Evolutionary conservation across 148 eudicot genomes (phyloP).

Genomic region (Chenopodium berlandieri): DNA sequence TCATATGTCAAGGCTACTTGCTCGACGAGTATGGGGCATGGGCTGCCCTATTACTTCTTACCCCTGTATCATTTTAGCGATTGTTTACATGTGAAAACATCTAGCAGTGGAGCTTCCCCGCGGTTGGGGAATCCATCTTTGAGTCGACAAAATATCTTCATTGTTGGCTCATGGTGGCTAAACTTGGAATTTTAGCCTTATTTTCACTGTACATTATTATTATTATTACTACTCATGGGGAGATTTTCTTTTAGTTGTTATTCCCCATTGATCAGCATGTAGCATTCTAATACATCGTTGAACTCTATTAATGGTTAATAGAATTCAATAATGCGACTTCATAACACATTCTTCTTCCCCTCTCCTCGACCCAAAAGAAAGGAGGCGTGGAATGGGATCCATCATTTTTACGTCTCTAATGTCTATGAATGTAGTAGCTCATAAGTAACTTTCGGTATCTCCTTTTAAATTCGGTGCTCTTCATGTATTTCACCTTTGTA

Average conservation of each 20-base stretch:
- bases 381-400: slow-evolving; percentile 2
- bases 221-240: slow-evolving; percentile 15
- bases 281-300: slow-evolving; percentile 15
- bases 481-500: slow-evolving; percentile 14
- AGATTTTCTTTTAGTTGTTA: slow-evolving; percentile 16
- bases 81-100: not conserved
- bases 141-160: slow-evolving; percentile 8
- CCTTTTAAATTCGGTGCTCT: not conserved
- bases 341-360: slow-evolving; percentile 1
- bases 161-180: slow-evolving; percentile 23
- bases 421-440: not conserved
- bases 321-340: slow-evolving; percentile 10
- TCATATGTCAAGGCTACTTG: slow-evolving; percentile 23
- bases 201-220: slow-evolving; percentile 18
- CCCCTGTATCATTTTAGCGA: not conserved
- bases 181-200: slow-evolving; percentile 29
- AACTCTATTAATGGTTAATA: slow-evolving; percentile 21
- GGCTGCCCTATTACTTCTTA: slow-evolving; percentile 15
- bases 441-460: not conserved
- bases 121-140: slow-evolving; percentile 12
- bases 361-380: slow-evolving; percentile 10
- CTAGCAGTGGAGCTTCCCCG: slow-evolving; percentile 15
- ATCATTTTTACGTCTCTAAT: slow-evolving; percentile 10
- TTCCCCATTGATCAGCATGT: slow-evolving; percentile 19
- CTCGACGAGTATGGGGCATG: slow-evolving; percentile 19